A percentile compares a stretch with the other conserved stretches of the same genome.
Evolutionary conservation across 768 basidiomycete genomes (phyloP).

Genomic region (Auricularia heimuer): DNA sequence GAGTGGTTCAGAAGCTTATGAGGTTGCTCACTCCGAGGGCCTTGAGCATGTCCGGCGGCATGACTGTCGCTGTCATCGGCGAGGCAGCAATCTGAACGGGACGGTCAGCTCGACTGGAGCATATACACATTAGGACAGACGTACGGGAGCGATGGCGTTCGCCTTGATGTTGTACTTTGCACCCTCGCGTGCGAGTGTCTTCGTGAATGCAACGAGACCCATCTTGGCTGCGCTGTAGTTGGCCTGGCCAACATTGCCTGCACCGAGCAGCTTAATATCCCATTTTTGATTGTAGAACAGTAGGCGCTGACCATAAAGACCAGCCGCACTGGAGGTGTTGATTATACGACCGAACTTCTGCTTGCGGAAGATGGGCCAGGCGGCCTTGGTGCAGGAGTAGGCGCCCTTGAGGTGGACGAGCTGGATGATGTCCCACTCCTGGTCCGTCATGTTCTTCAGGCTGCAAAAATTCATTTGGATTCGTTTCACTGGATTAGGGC

Average conservation of each 20-base stretch:
- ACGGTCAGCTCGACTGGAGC: not conserved
- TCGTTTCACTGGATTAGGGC: not conserved
- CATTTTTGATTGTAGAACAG: not conserved
- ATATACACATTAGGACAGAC: constrained; percentile 16
- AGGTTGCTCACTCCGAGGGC: constrained; percentile 51
- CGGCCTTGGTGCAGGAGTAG: constrained; percentile 86
- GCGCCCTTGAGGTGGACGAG: constrained; percentile 92
- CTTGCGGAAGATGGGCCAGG: constrained; percentile 90
- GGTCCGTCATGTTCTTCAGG: constrained; percentile 96
- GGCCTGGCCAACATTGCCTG: constrained; percentile 92
- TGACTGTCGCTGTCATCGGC: constrained; percentile 88
- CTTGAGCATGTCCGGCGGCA: constrained; percentile 91
- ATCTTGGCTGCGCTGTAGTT: constrained; percentile 99
- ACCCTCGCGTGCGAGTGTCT: constrained; percentile 87
- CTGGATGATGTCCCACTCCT: constrained; percentile 83
- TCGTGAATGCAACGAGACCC: constrained; percentile 86
- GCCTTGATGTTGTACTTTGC: constrained; percentile 84
- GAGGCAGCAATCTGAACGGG: constrained; percentile 76
- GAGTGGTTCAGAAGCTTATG: too few species aligned
- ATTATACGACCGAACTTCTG: constrained; percentile 92
- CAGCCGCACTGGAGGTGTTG: constrained; percentile 92
- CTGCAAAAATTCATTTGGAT: constrained; percentile 25
- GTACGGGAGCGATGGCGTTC: constrained; percentile 81
- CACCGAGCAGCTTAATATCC: not conserved
- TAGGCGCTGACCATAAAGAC: constrained; percentile 63